These are phyloP conservation scores for Phoenix roebelenii DNA, from an alignment of 176 grass and related monocot genomes.

Conservation along the genomic window DNA sequence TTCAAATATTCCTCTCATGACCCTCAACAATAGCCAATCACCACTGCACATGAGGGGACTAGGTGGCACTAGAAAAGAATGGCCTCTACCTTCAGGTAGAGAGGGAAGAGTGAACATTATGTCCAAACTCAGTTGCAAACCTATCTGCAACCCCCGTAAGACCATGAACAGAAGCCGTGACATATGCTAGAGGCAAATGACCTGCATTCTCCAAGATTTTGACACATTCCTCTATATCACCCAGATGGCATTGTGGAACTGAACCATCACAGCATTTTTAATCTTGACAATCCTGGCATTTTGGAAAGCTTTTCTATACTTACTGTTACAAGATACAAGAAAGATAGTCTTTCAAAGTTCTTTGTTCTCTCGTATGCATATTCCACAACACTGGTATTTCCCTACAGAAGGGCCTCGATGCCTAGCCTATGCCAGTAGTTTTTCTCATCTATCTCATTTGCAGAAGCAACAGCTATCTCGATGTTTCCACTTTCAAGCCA, in stretches of 20 bases:
- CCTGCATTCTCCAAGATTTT: slow-evolving; percentile 50
- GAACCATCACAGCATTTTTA: slow-evolving; percentile 81
- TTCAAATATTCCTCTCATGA: slow-evolving; percentile 89
- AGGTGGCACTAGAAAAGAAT: slow-evolving; percentile 64
- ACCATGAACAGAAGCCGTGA: slow-evolving; percentile 75
- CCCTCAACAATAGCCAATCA: slow-evolving; percentile 91
- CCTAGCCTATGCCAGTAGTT: slow-evolving; percentile 85
- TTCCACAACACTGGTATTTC: slow-evolving; percentile 81
- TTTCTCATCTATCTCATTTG: slow-evolving; percentile 92
- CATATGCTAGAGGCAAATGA: slow-evolving; percentile 59
- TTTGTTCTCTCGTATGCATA: slow-evolving; percentile 87
- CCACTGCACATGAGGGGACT: slow-evolving; percentile 44
- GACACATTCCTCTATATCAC: slow-evolving; percentile 69
- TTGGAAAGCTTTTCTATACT: slow-evolving; percentile 66
- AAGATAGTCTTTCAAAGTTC: slow-evolving; percentile 85
- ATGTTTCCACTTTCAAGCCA: slow-evolving; percentile 95
- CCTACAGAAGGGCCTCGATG: slow-evolving; percentile 71
- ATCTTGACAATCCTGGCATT: slow-evolving; percentile 79
- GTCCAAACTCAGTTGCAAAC: slow-evolving; percentile 71
- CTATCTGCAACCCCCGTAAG: slow-evolving; percentile 63
- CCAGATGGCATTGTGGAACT: slow-evolving; percentile 85
- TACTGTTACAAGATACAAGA: slow-evolving; percentile 82
- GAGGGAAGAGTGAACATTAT: slow-evolving; percentile 48
- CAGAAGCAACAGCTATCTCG: slow-evolving; percentile 89
- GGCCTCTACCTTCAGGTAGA: slow-evolving; percentile 54